Evolutionary conservation across 2,329 filamentous ascomycete genomes (phyloP), one percentile per base, ranked within the genome.

Genomic region (Magnaporthiopsis poae): DNA sequence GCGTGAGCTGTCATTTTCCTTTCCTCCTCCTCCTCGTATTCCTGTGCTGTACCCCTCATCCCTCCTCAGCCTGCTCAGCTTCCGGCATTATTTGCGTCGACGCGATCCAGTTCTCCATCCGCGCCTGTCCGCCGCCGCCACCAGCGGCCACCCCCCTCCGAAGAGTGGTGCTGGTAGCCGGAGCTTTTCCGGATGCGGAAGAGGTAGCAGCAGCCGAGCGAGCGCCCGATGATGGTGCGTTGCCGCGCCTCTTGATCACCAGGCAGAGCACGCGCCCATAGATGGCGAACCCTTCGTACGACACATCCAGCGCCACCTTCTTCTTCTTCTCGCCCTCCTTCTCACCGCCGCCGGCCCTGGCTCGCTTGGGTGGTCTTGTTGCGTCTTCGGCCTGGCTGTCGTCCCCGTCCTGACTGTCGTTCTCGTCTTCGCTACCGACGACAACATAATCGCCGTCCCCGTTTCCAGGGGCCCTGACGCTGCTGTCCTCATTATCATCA

Each of bases 271-370:
- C 92, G 71, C 92, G 90, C 13, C 95, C 92, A 78, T 96, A 96
- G 74, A 99, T 97, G 72, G 90, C 91, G 78, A 98, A 98, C 11
- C 95, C 94, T 73, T 98, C 92, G 77, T 98, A 99, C 18, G 88
- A 88, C 33, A 94, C 95, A 69, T 90, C 88, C 80, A 97, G 86
- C 27, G 85, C 86, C 71, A 96, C 79, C 76, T 97, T 98, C 81
- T 99, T 97, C 79, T 97, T 96, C 73, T 96, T 90, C 67, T 90
- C 87, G 12, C 76, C 75, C 25, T 74, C 77, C 75, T 84, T 85
- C 35, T 56, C 60, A 31, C 31, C 31, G 15, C 27, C 29, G 31
- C 62, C 63, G 12, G 39, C 29, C 8, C 33, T 56, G 39, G 77
- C 71, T 56, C 46, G 46, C 46, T 56, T 56, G 7, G 18, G 46